Evolutionary conservation across 2,329 filamentous ascomycete genomes (phyloP).

Genomic region (Paramyrothecium roridum): DNA sequence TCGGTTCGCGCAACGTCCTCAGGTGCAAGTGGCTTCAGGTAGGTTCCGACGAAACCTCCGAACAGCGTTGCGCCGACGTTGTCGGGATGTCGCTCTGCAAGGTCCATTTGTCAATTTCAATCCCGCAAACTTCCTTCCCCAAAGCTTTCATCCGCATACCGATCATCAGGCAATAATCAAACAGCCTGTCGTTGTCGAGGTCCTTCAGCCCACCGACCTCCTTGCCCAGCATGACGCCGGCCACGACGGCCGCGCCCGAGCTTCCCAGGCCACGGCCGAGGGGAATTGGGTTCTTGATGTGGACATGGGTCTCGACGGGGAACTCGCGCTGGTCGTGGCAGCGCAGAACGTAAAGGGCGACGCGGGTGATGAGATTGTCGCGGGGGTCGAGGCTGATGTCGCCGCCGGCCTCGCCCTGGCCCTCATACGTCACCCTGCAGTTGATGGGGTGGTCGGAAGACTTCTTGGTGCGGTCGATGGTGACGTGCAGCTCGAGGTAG

Average conservation of each 20-base stretch:
- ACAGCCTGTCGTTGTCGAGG: constrained; percentile 74
- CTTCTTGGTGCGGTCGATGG: constrained; percentile 58
- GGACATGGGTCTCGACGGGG: constrained; percentile 81
- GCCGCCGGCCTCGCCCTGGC: constrained; percentile 65
- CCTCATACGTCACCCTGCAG: constrained; percentile 89
- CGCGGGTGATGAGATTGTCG: constrained; percentile 88
- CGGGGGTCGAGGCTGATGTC: constrained; percentile 82
- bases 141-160: constrained; percentile 43
- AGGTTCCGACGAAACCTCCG: constrained; percentile 94
- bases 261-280: constrained; percentile 91
- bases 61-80: constrained; percentile 94
- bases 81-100: constrained; percentile 77
- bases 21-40: constrained; percentile 86
- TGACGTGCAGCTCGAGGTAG: constrained; percentile 86
- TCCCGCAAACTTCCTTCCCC: background rate
- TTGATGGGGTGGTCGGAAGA: constrained; percentile 66
- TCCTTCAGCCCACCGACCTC: constrained; percentile 75
- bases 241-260: constrained; percentile 91
- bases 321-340: constrained; percentile 87
- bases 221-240: constrained; percentile 89
- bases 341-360: constrained; percentile 89
- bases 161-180: constrained; percentile 98
- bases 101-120: background rate
- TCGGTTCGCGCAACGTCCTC: constrained; percentile 88
- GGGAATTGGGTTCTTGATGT: constrained; percentile 94